Percentiles rank a stretch among this genome's conserved stretches.
These are phyloP conservation scores for Aspergillus viridinutans DNA, from an alignment of 2,329 filamentous ascomycete genomes.

Conservation along the genomic window DNA sequence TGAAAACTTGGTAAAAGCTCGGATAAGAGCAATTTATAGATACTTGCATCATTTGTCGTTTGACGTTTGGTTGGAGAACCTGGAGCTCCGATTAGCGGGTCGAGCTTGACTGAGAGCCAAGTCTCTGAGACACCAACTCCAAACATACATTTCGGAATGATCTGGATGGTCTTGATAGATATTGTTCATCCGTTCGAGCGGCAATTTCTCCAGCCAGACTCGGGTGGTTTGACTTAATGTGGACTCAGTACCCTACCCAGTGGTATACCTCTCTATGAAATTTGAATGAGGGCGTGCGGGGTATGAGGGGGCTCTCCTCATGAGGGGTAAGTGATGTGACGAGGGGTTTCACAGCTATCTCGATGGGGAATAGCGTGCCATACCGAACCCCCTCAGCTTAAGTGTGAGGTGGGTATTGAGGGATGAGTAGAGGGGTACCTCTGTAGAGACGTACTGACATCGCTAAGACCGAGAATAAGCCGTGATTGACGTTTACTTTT, in stretches of 20 bases:
- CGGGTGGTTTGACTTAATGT: conserved; percentile 1
- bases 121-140: not conserved
- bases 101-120: not conserved
- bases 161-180: not conserved
- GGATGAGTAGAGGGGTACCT: too few species aligned
- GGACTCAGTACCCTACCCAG: not conserved
- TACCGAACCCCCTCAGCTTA: not conserved
- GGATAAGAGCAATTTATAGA: not conserved
- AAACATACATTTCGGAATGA: not conserved
- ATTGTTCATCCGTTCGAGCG: not conserved
- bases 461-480: too few species aligned
- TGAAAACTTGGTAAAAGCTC: not conserved
- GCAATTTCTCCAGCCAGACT: not conserved
- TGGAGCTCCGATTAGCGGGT: too few species aligned
- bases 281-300: not conserved
- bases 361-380: conserved; percentile 1
- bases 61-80: too few species aligned
- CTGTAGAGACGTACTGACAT: too few species aligned
- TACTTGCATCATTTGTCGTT: not conserved
- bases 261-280: too few species aligned
- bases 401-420: not conserved
- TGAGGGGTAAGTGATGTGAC: conserved; percentile 10
- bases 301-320: conserved; percentile 8
- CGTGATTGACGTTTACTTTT: too few species aligned
- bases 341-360: not conserved